Evolutionary conservation across 2,329 filamentous ascomycete species (phyloP).

Genomic region (Verticillium zaregamsianum): DNA sequence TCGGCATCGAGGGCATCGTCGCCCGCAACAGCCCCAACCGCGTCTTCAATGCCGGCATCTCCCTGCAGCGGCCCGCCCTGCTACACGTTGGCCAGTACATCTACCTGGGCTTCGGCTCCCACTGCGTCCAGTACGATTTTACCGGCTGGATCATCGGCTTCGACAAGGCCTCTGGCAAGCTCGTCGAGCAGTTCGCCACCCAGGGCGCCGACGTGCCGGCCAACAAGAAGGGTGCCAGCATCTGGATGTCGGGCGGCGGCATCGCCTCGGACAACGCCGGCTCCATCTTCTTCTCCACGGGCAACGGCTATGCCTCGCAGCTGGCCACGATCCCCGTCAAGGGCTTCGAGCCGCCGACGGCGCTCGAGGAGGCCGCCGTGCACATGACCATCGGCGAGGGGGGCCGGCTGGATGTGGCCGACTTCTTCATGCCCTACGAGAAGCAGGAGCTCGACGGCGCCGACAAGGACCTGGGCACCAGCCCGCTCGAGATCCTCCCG

Average conservation of each 20-base stretch:
- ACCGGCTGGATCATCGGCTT: constrained; percentile 46
- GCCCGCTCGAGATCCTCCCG: constrained; percentile 36
- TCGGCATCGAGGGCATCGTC: constrained; percentile 38
- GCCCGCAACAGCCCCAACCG: constrained; percentile 40
- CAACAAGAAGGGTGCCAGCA: constrained; percentile 29
- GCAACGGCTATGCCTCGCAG: constrained; percentile 35
- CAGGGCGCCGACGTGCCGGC: constrained; percentile 27
- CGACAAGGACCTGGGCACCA: constrained; percentile 44
- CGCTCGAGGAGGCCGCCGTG: constrained; percentile 38
- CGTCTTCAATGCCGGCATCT: constrained; percentile 46
- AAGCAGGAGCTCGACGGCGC: constrained; percentile 43
- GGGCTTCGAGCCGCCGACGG: constrained; percentile 30
- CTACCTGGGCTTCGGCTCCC: constrained; percentile 48
- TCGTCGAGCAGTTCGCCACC: constrained; percentile 33
- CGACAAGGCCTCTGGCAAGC: constrained; percentile 32
- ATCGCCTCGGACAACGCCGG: constrained; percentile 30
- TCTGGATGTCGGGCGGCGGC: constrained; percentile 35
- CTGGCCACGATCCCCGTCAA: constrained; percentile 28
- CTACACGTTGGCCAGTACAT: constrained; percentile 39
- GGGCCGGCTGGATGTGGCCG: constrained; percentile 37
- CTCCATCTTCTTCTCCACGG: constrained; percentile 31
- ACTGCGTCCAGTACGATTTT: constrained; percentile 53
- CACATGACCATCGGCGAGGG: constrained; percentile 33
- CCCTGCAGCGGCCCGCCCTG: constrained; percentile 45
- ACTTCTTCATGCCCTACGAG: constrained; percentile 51